Evolutionary conservation across 257 asterid genomes (phyloP).

Genomic region (Gardenia jasminoides): DNA sequence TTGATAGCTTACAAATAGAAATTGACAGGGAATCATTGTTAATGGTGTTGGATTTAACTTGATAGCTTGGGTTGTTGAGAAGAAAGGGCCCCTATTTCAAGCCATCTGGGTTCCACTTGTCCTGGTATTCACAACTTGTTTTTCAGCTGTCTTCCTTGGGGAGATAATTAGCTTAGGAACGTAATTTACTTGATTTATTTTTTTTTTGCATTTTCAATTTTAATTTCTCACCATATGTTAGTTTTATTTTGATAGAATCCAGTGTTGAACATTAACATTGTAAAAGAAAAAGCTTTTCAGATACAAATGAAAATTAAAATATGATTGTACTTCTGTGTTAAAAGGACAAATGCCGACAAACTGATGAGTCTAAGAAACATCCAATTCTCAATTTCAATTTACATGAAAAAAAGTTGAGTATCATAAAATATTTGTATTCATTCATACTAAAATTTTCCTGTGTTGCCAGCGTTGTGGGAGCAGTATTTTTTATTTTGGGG

Average conservation of each 20-base stretch:
- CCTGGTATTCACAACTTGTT: conserved; percentile 44
- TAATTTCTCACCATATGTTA: too few relatives aligned
- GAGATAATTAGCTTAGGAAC: conserved; percentile 65
- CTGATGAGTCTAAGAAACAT: too few relatives aligned
- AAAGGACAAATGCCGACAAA: too few relatives aligned
- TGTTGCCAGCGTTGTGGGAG: conserved; percentile 62
- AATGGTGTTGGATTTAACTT: conserved; percentile 70
- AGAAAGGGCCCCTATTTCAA: conserved; percentile 76
- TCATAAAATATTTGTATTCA: too few relatives aligned
- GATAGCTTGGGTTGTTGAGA: conserved; percentile 82
- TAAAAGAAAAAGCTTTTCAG: too few relatives aligned
- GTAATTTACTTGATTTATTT: conserved; percentile 24
- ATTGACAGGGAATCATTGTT: conserved; percentile 65
- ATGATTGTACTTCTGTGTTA: too few relatives aligned
- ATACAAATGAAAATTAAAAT: too few relatives aligned
- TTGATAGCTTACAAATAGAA: too few relatives aligned
- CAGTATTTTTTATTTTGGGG: conserved; percentile 58
- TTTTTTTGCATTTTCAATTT: too few relatives aligned
- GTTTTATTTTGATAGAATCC: too few relatives aligned
- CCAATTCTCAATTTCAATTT: neutral
- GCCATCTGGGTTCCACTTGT: conserved; percentile 67
- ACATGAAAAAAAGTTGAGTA: neutral
- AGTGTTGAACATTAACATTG: too few relatives aligned
- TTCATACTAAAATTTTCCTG: neutral
- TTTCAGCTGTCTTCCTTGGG: conserved; percentile 60